Evolutionary conservation across 2,329 filamentous ascomycete species (phyloP).

Genomic region (Hymenoscyphus linearis): DNA sequence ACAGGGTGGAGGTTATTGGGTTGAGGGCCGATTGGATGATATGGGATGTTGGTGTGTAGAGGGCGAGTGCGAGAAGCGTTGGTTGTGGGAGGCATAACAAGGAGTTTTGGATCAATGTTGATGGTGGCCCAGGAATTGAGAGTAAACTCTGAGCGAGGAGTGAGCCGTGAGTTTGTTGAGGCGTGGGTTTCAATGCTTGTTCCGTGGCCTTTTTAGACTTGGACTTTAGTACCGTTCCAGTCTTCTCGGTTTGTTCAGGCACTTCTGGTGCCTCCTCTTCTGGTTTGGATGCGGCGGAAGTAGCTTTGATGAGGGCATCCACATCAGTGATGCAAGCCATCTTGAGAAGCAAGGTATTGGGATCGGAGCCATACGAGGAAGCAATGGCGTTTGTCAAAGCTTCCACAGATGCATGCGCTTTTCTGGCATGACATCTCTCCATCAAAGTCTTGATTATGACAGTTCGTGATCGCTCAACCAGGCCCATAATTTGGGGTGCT

Average conservation of each 20-base stretch:
- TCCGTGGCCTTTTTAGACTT: conserved; percentile 20
- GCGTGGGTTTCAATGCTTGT: conserved; percentile 24
- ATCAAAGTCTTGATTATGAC: conserved; percentile 77
- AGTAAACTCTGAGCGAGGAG: conserved; percentile 79
- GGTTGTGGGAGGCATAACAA: conserved; percentile 53
- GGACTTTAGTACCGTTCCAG: not conserved
- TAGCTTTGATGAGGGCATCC: conserved; percentile 41
- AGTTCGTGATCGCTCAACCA: conserved; percentile 71
- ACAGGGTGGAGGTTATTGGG: conserved; percentile 46
- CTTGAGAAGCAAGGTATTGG: conserved; percentile 46
- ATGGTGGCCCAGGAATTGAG: conserved; percentile 61
- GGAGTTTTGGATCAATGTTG: conserved; percentile 68
- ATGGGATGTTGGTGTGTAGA: conserved; percentile 46
- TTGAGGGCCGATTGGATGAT: conserved; percentile 60
- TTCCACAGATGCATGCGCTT: conserved; percentile 43
- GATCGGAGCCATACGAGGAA: not conserved
- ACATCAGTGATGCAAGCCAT: conserved; percentile 55
- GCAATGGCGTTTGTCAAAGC: conserved; percentile 45
- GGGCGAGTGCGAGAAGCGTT: conserved; percentile 57
- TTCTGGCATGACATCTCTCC: conserved; percentile 71
- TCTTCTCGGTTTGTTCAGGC: conserved; percentile 20
- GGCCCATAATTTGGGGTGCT: conserved; percentile 62
- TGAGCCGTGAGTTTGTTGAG: conserved; percentile 71
- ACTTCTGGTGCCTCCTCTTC: conserved; percentile 29
- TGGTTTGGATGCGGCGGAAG: conserved; percentile 32